phyloP scores from a whole-genome alignment of 1,139 yeast genomes.

The Debaryomycetaceae sp. region DNA sequence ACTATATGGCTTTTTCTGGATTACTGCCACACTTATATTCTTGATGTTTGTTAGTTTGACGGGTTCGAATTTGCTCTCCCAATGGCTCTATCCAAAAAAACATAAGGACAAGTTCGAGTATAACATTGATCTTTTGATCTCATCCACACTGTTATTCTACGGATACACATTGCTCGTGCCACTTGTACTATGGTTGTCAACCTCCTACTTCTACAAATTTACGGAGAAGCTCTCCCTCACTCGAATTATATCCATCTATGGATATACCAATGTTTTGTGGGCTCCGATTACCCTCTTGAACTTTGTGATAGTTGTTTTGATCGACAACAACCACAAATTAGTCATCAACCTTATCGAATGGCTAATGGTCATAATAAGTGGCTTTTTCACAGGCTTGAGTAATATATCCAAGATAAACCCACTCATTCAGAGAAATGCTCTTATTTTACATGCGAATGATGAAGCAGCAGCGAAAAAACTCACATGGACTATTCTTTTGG shows the following conservation, averaged over 20 bases:
- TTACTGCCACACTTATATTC: conserved; percentile 73
- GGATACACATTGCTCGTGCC: conserved; percentile 73
- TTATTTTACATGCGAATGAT: conserved; percentile 27
- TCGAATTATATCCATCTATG: conserved; percentile 59
- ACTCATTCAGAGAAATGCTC: conserved; percentile 32
- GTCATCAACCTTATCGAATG: conserved; percentile 42
- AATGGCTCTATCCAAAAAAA: conserved; percentile 43
- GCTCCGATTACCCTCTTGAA: conserved; percentile 67
- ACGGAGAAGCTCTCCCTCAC: conserved; percentile 39
- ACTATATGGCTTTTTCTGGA: conserved; percentile 82
- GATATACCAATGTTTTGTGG: conserved; percentile 79
- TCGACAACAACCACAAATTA: conserved; percentile 34
- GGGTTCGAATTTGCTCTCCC: conserved; percentile 37
- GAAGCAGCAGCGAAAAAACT: conserved; percentile 18
- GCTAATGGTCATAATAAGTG: conserved; percentile 45
- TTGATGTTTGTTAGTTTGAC: conserved; percentile 74
- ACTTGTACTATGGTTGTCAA: conserved; percentile 42
- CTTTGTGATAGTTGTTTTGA: conserved; percentile 44
- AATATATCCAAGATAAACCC: conserved; percentile 44
- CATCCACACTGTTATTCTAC: conserved; percentile 64
- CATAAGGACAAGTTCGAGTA: conserved; percentile 49
- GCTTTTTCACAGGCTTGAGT: conserved; percentile 46
- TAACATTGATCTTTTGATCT: conserved; percentile 59
- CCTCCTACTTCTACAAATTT: conserved; percentile 44
- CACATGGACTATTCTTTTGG: conserved; percentile 19